phyloP scores from a whole-genome alignment of 768 basidiomycete genomes.

The Coprinopsis sp. region DNA sequence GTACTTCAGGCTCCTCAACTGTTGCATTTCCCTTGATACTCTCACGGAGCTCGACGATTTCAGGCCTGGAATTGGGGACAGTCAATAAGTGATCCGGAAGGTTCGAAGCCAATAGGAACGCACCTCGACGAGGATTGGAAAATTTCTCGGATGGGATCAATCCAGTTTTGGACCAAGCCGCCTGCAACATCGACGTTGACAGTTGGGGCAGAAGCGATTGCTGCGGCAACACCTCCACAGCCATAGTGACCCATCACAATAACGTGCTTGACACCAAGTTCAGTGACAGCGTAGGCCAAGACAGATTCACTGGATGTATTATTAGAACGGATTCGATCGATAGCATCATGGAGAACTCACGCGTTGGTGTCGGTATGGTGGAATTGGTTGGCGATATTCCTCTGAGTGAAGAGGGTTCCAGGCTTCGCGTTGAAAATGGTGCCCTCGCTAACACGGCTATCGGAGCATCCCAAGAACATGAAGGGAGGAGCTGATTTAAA shows the following conservation, averaged over 20 bases:
- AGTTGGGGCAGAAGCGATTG: constrained; percentile 24
- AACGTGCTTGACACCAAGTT: constrained; percentile 33
- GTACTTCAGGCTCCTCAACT: constrained; percentile 23
- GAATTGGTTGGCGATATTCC: constrained; percentile 40
- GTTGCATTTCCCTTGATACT: constrained; percentile 14
- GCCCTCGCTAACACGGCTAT: constrained; percentile 34
- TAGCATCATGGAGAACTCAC: constrained; percentile 19
- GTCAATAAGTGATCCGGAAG: not conserved
- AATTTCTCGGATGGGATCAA: constrained; percentile 33
- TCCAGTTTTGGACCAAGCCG: constrained; percentile 36
- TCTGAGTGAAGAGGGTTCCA: constrained; percentile 34
- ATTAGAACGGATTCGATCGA: not conserved
- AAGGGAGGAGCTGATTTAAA: constrained; percentile 24
- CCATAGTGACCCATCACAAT: constrained; percentile 43
- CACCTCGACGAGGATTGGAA: constrained; percentile 30
- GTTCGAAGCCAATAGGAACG: not conserved
- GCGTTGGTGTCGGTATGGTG: constrained; percentile 30
- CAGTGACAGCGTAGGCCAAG: constrained; percentile 34
- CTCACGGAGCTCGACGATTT: constrained; percentile 30
- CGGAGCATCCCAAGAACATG: constrained; percentile 36
- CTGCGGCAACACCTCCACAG: constrained; percentile 38
- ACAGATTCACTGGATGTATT: constrained; percentile 23
- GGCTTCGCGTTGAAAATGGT: constrained; percentile 35
- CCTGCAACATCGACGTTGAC: constrained; percentile 21
- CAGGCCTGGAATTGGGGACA: constrained; percentile 17